Conservation (phyloP, 345 rosid genomes). For the Hypericum androsaemum region DNA sequence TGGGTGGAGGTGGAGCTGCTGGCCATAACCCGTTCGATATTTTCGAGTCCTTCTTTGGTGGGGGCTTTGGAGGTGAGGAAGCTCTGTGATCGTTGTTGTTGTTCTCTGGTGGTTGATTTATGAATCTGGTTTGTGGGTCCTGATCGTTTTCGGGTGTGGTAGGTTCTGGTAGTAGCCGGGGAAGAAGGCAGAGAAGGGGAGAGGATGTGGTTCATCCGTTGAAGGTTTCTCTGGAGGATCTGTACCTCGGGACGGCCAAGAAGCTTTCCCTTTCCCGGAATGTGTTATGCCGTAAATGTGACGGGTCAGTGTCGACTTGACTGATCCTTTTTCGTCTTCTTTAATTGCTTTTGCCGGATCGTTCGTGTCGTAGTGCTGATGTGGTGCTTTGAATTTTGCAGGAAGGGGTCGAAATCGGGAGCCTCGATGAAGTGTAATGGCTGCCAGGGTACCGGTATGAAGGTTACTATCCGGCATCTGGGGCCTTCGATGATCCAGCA, state of each 20-base stretch:
- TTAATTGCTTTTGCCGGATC: too few relatives aligned
- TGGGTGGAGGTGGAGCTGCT: constrained; percentile 51
- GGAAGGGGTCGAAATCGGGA: constrained; percentile 90
- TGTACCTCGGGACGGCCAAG: constrained; percentile 66
- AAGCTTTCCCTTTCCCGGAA: constrained; percentile 81
- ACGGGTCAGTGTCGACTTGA: constrained; percentile 42
- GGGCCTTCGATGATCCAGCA: constrained; percentile 96
- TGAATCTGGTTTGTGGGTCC: background rate
- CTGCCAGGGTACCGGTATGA: constrained; percentile 85
- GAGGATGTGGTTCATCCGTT: constrained; percentile 78
- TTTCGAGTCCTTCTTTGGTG: constrained; percentile 74
- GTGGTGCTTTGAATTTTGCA: constrained; percentile 10
- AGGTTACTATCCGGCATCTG: constrained; percentile 74
- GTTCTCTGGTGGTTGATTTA: background rate
- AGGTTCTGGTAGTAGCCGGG: constrained; percentile 56
- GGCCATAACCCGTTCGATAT: constrained; percentile 83
- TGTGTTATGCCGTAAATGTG: constrained; percentile 69
- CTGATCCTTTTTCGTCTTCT: background rate
- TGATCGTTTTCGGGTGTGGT: background rate
- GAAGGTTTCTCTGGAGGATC: constrained; percentile 72
- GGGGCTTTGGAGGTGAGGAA: constrained; percentile 52
- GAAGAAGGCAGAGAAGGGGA: constrained; percentile 81
- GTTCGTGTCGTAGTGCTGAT: background rate
- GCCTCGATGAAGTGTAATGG: constrained; percentile 63
- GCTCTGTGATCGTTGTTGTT: background rate